Evolutionary conservation across 192 early-diverging fungal species (phyloP), one percentile per base, ranked within the genome.

Genomic region (Chytriomyces sp.): DNA sequence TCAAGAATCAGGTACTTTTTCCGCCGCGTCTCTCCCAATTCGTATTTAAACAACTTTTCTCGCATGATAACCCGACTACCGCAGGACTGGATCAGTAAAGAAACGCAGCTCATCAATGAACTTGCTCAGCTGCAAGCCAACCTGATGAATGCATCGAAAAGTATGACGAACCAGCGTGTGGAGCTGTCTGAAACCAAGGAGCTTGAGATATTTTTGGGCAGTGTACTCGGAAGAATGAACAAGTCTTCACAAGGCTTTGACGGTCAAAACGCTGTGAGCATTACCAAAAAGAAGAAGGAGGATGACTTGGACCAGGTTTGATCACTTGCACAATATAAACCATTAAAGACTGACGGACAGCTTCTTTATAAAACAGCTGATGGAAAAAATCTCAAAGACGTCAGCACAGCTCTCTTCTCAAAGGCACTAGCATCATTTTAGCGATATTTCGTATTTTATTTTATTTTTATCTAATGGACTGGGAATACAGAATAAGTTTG

Each of bases 1-100:
- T 68, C 49, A 75, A 69, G 45, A 81, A 81, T 75, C 82, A 84
- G 53, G 53, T 57, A 57, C 13, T 1, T 20, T n/a, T 0, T n/a
- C 16, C 53, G 53, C 16, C 53, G 53, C 53, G 53, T 13, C 20
- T 57, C 53, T 13, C 0, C 13, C 20, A n/a, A 57, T 57, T 57
- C 20, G 53, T 57, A 77, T 57, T 20, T 57, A n/a, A 57, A 57
- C 53, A 20, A 2, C 1, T 20, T 57, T 57, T 5, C 13, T 57
- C 13, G 4, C 0, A 35, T 35, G 35, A 4, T 35, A 35, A 35
- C 35, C 35, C 35, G 3, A 35, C 35, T 35, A 35, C 35, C 35
- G 13, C 23, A 82, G 75, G 82, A 84, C 61, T 79, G 60, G 48
- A 57, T 72, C 3, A 79, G 68, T 26, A 67, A 69, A 35, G 82